Evolutionary conservation across 164 flowering plant genomes (phyloP).

Genomic region (Chimonanthus salicifolius): DNA sequence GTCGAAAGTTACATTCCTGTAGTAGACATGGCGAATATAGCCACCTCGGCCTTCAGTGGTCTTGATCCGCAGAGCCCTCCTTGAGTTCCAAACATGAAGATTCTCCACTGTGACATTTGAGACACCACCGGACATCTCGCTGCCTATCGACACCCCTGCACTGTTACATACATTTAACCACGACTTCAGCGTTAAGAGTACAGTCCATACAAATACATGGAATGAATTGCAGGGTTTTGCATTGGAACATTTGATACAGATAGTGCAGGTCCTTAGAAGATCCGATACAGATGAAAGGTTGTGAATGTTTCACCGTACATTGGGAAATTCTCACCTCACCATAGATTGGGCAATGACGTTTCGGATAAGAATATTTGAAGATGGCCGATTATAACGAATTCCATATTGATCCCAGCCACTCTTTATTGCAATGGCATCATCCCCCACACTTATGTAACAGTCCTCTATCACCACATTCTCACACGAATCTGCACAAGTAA

Average conservation of each 20-base stretch:
- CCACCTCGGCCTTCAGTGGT: slow-evolving; percentile 91
- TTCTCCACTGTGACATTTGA: slow-evolving; percentile 84
- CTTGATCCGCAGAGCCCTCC: slow-evolving; percentile 88
- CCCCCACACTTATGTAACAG: slow-evolving; percentile 94
- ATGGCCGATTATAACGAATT: slow-evolving; percentile 74
- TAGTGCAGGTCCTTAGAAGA: too few relatives aligned
- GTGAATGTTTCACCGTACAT: too few relatives aligned
- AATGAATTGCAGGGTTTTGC: too few relatives aligned
- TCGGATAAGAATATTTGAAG: slow-evolving; percentile 72
- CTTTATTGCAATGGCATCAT: slow-evolving; percentile 96
- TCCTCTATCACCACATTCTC: slow-evolving; percentile 88
- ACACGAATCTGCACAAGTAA: slow-evolving; percentile 68
- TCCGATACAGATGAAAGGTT: too few relatives aligned
- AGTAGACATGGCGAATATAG: slow-evolving; percentile 63
- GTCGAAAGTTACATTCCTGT: slow-evolving; percentile 69
- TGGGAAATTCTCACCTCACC: slow-evolving; percentile 61
- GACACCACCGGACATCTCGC: slow-evolving; percentile 99
- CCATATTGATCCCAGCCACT: slow-evolving; percentile 99
- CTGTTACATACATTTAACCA: slow-evolving; percentile 30
- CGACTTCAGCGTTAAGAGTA: background rate
- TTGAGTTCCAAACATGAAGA: slow-evolving; percentile 69
- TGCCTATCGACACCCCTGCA: slow-evolving; percentile 96
- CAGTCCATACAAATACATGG: background rate
- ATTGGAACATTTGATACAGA: too few relatives aligned
- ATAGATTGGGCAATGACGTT: slow-evolving; percentile 79